Percentiles rank a stretch among this genome's conserved stretches.
These are phyloP conservation scores for Pseudohalonectria lignicola DNA, from an alignment of 2,329 filamentous ascomycete genomes.

Conservation along the genomic window DNA sequence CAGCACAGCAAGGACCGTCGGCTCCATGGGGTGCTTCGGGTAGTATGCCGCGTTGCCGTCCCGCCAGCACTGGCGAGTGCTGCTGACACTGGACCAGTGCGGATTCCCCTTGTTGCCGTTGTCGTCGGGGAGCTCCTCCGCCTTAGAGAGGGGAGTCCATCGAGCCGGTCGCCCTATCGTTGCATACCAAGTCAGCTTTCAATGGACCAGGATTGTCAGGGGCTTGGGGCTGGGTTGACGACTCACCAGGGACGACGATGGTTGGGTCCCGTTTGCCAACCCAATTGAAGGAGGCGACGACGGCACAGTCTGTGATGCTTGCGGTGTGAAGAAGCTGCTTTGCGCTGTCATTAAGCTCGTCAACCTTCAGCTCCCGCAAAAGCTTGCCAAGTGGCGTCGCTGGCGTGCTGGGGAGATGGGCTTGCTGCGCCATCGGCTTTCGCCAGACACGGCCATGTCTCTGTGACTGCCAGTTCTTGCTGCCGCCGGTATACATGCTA, in stretches of 20 bases:
- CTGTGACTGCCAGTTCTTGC: no score
- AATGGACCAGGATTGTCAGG: neutral
- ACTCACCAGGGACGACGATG: conserved; percentile 21
- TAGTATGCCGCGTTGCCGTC: conserved; percentile 42
- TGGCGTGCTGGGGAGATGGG: conserved; percentile 1
- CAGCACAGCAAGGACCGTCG: conserved; percentile 28
- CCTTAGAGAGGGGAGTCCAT: conserved; percentile 31
- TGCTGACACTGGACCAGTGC: neutral
- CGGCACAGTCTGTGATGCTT: conserved; percentile 11
- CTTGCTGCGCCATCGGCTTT: neutral
- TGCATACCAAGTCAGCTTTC: neutral
- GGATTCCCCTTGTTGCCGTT: conserved; percentile 16
- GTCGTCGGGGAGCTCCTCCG: conserved; percentile 28
- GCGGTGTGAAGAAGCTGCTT: conserved; percentile 7
- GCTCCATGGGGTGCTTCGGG: conserved; percentile 37
- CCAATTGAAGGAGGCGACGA: conserved; percentile 26
- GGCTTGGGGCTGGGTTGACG: no score
- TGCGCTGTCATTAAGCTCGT: conserved; percentile 9
- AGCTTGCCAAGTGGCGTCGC: conserved; percentile 12
- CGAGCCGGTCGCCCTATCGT: conserved; percentile 32
- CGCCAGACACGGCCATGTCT: no score
- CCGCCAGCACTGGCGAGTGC: conserved; percentile 28
- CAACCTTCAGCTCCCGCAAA: conserved; percentile 5
- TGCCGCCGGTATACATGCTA: no score
- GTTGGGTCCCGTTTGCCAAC: conserved; percentile 12